A percentile compares a stretch with the other conserved stretches of the same genome.
These are phyloP conservation scores for Avena eriantha DNA, from an alignment of 176 grass and related monocot genomes.

Conservation along the genomic window DNA sequence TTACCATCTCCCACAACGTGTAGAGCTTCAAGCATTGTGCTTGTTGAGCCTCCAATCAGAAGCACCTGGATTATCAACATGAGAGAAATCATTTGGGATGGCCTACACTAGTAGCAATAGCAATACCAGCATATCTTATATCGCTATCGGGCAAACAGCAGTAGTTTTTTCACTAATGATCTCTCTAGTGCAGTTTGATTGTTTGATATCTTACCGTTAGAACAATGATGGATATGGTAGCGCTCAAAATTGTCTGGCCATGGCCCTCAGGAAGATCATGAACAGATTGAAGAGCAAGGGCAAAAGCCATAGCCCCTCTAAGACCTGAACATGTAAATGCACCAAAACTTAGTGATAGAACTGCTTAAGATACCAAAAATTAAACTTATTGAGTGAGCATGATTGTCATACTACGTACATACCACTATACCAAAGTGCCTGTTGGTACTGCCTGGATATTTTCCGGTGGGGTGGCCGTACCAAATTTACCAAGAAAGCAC, in stretches of 20 bases:
- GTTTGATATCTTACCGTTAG: constrained; percentile 53
- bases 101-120: background rate
- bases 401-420: background rate
- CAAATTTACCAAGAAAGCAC: constrained; percentile 69
- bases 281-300: constrained; percentile 72
- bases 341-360: constrained; percentile 1
- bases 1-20: constrained; percentile 62
- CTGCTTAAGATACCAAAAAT: constrained; percentile 7
- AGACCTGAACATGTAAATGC: constrained; percentile 53
- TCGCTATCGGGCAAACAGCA: background rate
- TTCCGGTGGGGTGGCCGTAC: constrained; percentile 52
- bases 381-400: background rate
- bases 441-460: constrained; percentile 64
- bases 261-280: constrained; percentile 81
- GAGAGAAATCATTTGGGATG: background rate
- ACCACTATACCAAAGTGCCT: constrained; percentile 88
- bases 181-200: background rate
- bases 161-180: constrained; percentile 1
- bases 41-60: constrained; percentile 71
- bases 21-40: constrained; percentile 72
- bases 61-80: constrained; percentile 52
- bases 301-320: constrained; percentile 85
- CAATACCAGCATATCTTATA: background rate
- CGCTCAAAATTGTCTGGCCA: constrained; percentile 62
- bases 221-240: constrained; percentile 73